These are phyloP conservation scores for Pulveroboletus ravenelii DNA, from an alignment of 768 basidiomycete species.

Conservation along the genomic window DNA sequence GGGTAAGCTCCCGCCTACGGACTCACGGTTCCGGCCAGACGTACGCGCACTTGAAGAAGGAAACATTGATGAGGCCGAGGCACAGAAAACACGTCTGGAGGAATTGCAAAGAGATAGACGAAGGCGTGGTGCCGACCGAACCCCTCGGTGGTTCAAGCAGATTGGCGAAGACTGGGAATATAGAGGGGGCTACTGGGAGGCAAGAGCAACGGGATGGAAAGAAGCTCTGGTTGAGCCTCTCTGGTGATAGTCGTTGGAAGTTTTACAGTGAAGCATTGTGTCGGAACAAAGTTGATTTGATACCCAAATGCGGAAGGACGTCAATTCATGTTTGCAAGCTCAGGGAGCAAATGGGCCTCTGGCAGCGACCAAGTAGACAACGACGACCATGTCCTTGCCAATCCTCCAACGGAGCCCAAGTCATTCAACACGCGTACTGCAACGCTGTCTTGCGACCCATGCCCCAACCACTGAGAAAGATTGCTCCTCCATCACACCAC, in stretches of 20 bases:
- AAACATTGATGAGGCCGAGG: constrained; percentile 63
- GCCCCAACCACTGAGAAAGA: constrained; percentile 46
- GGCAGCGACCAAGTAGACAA: neutral
- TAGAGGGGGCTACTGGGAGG: constrained; percentile 80
- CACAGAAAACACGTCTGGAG: constrained; percentile 67
- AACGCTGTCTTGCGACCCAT: constrained; percentile 37
- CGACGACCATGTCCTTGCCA: constrained; percentile 17
- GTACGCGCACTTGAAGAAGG: constrained; percentile 82
- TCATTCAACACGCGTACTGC: constrained; percentile 18
- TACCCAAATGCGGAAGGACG: neutral
- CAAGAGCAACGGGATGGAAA: constrained; percentile 61
- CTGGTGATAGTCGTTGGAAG: constrained; percentile 44
- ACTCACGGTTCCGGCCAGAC: constrained; percentile 79
- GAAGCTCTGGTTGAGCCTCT: constrained; percentile 43
- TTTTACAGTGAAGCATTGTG: neutral
- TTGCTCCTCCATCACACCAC: constrained; percentile 76
- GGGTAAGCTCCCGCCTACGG: constrained; percentile 67
- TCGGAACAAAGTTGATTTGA: neutral
- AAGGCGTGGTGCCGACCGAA: constrained; percentile 49
- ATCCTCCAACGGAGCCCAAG: constrained; percentile 17
- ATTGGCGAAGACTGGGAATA: constrained; percentile 72
- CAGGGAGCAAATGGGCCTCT: too few species aligned
- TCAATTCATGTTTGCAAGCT: too few species aligned
- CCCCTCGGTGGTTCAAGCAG: constrained; percentile 74
- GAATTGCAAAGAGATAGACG: constrained; percentile 73